Percentiles rank a stretch among this genome's conserved stretches.
Evolutionary conservation across 1,139 yeast species (phyloP).

Genomic region (Pichiaceae sp.): DNA sequence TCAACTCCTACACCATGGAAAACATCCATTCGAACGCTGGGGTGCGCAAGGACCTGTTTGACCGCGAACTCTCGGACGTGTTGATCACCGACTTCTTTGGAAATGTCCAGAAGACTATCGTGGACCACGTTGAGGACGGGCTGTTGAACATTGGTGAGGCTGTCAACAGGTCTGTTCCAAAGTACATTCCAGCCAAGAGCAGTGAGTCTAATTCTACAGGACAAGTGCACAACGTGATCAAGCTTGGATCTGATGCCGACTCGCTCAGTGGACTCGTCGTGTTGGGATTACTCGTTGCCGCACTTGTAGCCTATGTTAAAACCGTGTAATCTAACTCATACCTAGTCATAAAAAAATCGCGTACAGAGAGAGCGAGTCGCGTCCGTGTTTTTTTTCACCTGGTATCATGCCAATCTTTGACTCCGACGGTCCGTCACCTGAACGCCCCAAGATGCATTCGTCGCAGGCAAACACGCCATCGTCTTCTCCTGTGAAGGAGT

Average conservation of each 20-base stretch:
- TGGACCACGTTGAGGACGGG: slow-evolving; percentile 48
- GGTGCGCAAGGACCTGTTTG: slow-evolving; percentile 69
- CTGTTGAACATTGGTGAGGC: slow-evolving; percentile 13
- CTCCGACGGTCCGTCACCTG: background rate
- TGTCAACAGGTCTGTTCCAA: background rate
- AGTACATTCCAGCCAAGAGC: background rate
- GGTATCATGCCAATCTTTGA: background rate
- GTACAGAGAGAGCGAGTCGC: background rate
- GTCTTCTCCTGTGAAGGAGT: background rate
- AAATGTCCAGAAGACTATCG: slow-evolving; percentile 75
- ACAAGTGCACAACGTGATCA: background rate
- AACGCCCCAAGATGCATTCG: background rate
- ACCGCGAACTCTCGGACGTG: slow-evolving; percentile 61
- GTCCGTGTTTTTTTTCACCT: background rate
- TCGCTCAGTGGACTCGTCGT: background rate
- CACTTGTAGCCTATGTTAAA: background rate
- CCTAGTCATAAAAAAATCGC: background rate
- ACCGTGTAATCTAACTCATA: background rate
- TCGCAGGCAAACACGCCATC: background rate
- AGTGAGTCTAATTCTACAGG: background rate
- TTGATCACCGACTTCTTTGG: slow-evolving; percentile 91
- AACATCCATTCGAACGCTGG: slow-evolving; percentile 92
- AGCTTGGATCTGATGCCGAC: background rate
- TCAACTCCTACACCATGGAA: slow-evolving; percentile 75
- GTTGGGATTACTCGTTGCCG: background rate